A percentile compares a stretch with the other conserved stretches of the same genome.
phyloP scores from a whole-genome alignment of 2,329 filamentous ascomycete species.

The Pseudogymnoascus sp. region DNA sequence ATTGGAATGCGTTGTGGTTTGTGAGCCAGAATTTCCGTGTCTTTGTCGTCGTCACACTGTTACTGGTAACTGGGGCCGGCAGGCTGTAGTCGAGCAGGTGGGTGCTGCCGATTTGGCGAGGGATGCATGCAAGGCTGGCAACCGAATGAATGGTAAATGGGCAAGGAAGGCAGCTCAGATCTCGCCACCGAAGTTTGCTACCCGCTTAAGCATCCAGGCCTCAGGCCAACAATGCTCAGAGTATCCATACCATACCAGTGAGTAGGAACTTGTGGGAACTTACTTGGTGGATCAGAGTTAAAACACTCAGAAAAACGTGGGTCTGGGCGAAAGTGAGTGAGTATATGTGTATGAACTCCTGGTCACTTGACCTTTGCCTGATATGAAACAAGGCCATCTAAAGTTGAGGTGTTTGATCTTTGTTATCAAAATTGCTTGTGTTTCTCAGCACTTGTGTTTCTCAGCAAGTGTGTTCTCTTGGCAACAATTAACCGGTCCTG shows the following conservation, averaged over 20 bases:
- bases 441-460: too few species aligned
- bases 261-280: too few species aligned
- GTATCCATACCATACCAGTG: too few species aligned
- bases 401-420: not conserved
- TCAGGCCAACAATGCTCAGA: not conserved
- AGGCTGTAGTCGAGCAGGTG: not conserved
- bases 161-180: not conserved
- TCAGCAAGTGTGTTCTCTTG: not conserved
- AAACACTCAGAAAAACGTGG: not conserved
- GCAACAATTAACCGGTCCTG: not conserved
- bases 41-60: not conserved
- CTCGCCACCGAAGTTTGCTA: not conserved
- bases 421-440: not conserved
- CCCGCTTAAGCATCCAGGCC: not conserved
- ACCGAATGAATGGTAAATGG: not conserved
- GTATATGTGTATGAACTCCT: not conserved
- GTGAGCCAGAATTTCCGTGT: not conserved
- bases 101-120: not conserved
- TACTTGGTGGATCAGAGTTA: not conserved
- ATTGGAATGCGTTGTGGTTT: not conserved
- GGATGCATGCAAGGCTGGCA: not conserved
- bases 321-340: not conserved
- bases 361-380: not conserved
- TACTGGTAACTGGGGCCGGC: not conserved
- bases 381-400: not conserved